These are phyloP conservation scores for Plasmodium adleri DNA, from an alignment of 169 alveolate species.

Conservation along the genomic window DNA sequence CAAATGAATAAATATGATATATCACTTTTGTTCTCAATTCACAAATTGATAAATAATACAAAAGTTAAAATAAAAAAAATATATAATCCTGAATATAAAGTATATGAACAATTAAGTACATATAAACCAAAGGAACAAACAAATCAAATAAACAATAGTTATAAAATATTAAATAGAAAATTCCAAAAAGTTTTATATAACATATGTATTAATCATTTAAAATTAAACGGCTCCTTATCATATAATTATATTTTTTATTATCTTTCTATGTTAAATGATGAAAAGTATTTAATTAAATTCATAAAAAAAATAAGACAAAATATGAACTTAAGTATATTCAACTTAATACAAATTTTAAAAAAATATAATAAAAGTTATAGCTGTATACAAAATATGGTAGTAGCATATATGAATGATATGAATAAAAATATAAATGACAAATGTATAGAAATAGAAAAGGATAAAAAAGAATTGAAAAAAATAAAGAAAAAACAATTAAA, in stretches of 20 bases:
- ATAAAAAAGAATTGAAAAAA: conserved; percentile 54
- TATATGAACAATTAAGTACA: not conserved
- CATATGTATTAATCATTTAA: conserved; percentile 38
- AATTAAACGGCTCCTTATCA: conserved; percentile 13
- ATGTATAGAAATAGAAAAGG: conserved; percentile 35
- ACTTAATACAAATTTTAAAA: conserved; percentile 39
- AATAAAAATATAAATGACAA: conserved; percentile 53
- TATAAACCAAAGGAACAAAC: not conserved
- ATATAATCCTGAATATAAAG: no score
- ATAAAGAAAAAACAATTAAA: conserved; percentile 33
- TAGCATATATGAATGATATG: conserved; percentile 42
- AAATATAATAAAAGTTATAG: conserved; percentile 58
- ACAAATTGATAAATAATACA: conserved; percentile 19
- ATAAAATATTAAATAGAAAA: conserved; percentile 10
- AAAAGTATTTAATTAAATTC: conserved; percentile 37
- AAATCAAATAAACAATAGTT: not conserved
- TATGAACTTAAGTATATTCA: conserved; percentile 19
- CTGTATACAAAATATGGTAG: conserved; percentile 33
- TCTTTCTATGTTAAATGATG: conserved; percentile 64
- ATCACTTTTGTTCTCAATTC: conserved; percentile 34
- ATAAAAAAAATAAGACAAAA: conserved; percentile 46
- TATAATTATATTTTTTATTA: conserved; percentile 64
- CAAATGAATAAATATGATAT: conserved; percentile 65
- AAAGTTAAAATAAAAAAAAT: not conserved
- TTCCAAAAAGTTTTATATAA: conserved; percentile 36